Evolutionary conservation across 2,329 filamentous ascomycete genomes (phyloP).

Genomic region (Fusarium phyllophilum): DNA sequence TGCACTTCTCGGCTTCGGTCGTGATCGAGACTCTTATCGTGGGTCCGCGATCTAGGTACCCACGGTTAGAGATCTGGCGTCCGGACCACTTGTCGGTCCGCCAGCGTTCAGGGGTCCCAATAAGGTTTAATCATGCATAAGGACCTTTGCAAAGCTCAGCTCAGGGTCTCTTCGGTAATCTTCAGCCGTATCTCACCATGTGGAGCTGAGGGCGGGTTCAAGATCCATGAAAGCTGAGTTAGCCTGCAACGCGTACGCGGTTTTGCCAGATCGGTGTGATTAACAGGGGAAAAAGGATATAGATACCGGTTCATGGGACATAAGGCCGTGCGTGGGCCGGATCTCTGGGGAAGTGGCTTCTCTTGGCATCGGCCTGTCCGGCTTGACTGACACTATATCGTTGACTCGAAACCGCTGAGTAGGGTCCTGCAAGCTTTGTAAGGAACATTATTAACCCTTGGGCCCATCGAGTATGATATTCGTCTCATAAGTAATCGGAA

Average conservation of each 20-base stretch:
- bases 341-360: not conserved
- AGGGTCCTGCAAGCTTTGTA: not conserved
- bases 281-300: not conserved
- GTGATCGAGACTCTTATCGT: not conserved
- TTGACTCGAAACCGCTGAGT: not conserved
- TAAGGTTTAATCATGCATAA: not conserved
- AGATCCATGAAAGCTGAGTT: not conserved
- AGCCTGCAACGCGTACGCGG: not conserved
- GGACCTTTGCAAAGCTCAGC: fast-evolving
- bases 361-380: not conserved
- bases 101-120: fast-evolving
- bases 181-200: not conserved
- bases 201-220: not conserved
- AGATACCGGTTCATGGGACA: not conserved
- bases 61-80: fast-evolving
- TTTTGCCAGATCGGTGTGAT: not conserved
- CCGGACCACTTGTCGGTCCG: not conserved
- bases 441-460: no score
- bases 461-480: not conserved
- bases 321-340: not conserved
- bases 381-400: not conserved
- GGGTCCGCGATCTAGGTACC: not conserved
- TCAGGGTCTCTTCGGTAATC: not conserved
- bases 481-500: not conserved
- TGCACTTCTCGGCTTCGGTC: not conserved